Percentiles rank a stretch among this genome's conserved stretches.
Evolutionary conservation across 176 grass and related monocot species (phyloP).

Genomic region (Elymus sibiricus): DNA sequence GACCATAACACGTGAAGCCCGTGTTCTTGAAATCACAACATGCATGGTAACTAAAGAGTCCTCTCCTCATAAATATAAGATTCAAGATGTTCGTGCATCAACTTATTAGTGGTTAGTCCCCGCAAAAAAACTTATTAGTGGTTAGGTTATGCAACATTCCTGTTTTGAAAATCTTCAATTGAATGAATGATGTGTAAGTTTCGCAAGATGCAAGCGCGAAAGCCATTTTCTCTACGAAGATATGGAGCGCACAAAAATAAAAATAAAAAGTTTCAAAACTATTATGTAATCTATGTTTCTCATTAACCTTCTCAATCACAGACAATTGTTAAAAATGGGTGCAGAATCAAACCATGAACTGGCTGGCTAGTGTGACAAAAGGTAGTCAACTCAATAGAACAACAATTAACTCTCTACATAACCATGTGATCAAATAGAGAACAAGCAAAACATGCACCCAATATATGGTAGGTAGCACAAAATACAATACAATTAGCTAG

Average conservation of each 20-base stretch:
- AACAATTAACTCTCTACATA: background rate
- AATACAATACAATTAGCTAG: background rate
- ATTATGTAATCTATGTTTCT: too few species aligned
- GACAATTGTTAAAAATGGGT: too few species aligned
- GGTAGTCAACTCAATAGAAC: background rate
- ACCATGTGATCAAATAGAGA: background rate
- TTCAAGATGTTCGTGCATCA: background rate
- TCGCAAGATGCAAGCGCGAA: background rate
- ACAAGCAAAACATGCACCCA: background rate
- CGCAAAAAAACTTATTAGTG: too few species aligned
- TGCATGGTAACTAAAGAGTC: too few species aligned
- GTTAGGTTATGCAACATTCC: too few species aligned
- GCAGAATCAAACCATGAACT: background rate
- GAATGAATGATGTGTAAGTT: too few species aligned
- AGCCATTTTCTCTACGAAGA: background rate
- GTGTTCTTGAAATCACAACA: too few species aligned
- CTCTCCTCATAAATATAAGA: background rate
- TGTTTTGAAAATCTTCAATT: too few species aligned
- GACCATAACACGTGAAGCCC: too few species aligned
- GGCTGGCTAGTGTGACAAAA: background rate
- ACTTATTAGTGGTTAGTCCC: background rate
- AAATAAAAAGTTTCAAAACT: too few species aligned
- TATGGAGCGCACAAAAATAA: background rate
- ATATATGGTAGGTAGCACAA: background rate
- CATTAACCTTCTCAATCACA: too few species aligned